Conservation (phyloP, 2,329 filamentous ascomycete species). For the Beauveria varroae region DNA sequence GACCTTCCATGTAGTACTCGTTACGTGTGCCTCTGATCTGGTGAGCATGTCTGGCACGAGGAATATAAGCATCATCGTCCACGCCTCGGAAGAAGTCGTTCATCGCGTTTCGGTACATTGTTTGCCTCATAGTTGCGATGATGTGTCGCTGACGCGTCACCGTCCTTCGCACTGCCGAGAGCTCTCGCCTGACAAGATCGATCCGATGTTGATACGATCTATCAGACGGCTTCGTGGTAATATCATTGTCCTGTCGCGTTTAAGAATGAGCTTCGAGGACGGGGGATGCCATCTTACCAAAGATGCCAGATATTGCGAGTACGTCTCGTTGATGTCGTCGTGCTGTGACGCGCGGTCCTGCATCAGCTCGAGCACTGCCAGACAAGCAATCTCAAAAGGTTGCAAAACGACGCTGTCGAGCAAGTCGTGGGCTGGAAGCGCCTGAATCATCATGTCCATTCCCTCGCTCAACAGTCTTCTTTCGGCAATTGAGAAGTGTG, state of each 20-base stretch:
- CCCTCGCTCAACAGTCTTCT: conserved; percentile 26
- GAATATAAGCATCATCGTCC: conserved; percentile 10
- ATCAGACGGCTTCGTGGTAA: conserved; percentile 31
- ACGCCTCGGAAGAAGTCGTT: conserved; percentile 13
- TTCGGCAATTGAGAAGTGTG: conserved; percentile 22
- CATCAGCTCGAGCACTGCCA: conserved; percentile 32
- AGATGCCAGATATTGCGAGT: conserved; percentile 33
- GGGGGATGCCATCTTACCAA: conserved; percentile 24
- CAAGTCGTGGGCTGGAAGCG: conserved; percentile 24
- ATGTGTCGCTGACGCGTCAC: conserved; percentile 26
- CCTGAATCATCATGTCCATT: conserved; percentile 29
- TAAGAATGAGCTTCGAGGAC: conserved; percentile 12
- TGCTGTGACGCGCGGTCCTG: conserved; percentile 30
- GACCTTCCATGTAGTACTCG: conserved; percentile 16
- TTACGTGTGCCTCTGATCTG: neutral
- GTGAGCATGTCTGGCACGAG: neutral
- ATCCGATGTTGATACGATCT: conserved; percentile 34
- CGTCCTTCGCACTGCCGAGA: conserved; percentile 29
- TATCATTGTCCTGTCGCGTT: conserved; percentile 28
- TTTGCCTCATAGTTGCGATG: conserved; percentile 20
- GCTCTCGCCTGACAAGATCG: conserved; percentile 33
- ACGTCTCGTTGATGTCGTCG: conserved; percentile 33
- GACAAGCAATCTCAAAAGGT: conserved; percentile 35
- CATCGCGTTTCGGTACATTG: conserved; percentile 15
- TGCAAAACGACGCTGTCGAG: conserved; percentile 30